Evolutionary conservation across 2,329 filamentous ascomycete genomes (phyloP).

Genomic region (Cordyceps tenuipes): DNA sequence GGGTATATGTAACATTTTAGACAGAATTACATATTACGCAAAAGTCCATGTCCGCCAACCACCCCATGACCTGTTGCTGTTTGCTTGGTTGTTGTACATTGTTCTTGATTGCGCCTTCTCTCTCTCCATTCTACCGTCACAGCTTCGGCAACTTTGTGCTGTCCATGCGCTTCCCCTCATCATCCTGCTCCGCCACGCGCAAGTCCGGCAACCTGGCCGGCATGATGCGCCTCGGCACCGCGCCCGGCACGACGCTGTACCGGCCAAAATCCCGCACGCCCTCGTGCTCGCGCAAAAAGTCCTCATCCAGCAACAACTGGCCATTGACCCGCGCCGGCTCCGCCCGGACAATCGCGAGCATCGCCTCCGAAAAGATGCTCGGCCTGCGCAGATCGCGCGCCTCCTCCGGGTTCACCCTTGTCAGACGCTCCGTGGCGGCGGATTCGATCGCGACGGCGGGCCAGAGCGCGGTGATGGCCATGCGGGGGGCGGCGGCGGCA

Average conservation of each 20-base stretch:
- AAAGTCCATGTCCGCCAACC: background rate
- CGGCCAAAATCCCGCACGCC: conserved; percentile 63
- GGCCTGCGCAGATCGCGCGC: conserved; percentile 56
- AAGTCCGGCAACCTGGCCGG: conserved; percentile 60
- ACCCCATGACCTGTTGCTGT: background rate
- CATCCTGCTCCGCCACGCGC: conserved; percentile 67
- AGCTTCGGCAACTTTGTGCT: conserved; percentile 44
- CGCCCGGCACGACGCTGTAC: conserved; percentile 61
- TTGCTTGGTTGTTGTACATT: background rate
- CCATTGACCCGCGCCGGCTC: conserved; percentile 60
- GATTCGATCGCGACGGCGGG: conserved; percentile 69
- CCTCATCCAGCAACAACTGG: conserved; percentile 65
- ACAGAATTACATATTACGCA: background rate
- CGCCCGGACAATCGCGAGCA: conserved; percentile 60
- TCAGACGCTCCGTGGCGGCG: conserved; percentile 56
- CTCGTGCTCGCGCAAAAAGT: conserved; percentile 59
- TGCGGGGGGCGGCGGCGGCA: no score
- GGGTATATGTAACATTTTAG: background rate
- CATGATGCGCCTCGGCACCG: conserved; percentile 67
- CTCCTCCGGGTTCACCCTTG: conserved; percentile 34
- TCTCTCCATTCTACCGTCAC: conserved; percentile 15
- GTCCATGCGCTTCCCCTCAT: conserved; percentile 66
- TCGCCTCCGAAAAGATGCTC: conserved; percentile 71
- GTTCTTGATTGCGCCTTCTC: background rate
- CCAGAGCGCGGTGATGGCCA: conserved; percentile 79